phyloP scores from a whole-genome alignment of 768 basidiomycete genomes.

The Strobilomyces dryophilus region DNA sequence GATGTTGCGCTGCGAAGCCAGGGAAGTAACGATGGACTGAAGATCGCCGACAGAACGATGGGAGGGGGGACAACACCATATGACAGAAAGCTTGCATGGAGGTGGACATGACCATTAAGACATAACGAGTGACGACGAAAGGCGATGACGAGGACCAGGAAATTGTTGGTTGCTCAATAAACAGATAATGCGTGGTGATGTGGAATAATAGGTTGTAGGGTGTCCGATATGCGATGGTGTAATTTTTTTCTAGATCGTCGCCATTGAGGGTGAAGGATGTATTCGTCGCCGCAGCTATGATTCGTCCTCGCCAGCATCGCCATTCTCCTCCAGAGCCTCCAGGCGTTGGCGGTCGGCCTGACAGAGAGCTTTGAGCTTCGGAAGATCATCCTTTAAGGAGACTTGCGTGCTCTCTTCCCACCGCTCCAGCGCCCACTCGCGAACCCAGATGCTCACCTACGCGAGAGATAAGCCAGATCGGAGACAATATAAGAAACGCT shows the following conservation, averaged over 20 bases:
- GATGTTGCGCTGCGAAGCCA: conserved; percentile 14
- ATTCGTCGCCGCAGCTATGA: conserved; percentile 9
- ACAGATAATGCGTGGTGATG: conserved; percentile 21
- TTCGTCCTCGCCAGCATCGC: conserved; percentile 8
- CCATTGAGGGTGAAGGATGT: background rate
- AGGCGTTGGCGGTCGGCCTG: conserved; percentile 16
- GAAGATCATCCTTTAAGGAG: conserved; percentile 55
- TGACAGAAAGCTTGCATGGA: conserved; percentile 5
- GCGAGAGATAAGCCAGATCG: background rate
- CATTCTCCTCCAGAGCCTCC: conserved; percentile 11
- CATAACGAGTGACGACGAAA: conserved; percentile 20
- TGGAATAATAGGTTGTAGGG: conserved; percentile 21
- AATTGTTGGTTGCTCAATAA: conserved; percentile 27
- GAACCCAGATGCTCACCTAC: conserved; percentile 78
- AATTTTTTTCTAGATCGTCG: conserved; percentile 17
- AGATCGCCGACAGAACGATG: conserved; percentile 21
- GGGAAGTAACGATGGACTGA: background rate
- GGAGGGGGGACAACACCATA: background rate
- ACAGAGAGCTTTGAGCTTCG: conserved; percentile 17
- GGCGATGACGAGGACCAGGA: conserved; percentile 24
- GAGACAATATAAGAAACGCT: conserved; percentile 6
- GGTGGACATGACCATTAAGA: conserved; percentile 14
- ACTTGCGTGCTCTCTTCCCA: conserved; percentile 66
- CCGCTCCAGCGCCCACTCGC: conserved; percentile 77
- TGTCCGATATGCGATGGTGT: conserved; percentile 26